Conservation (phyloP, 2,329 filamentous ascomycete species). For the Sclerotinia borealis region DNA sequence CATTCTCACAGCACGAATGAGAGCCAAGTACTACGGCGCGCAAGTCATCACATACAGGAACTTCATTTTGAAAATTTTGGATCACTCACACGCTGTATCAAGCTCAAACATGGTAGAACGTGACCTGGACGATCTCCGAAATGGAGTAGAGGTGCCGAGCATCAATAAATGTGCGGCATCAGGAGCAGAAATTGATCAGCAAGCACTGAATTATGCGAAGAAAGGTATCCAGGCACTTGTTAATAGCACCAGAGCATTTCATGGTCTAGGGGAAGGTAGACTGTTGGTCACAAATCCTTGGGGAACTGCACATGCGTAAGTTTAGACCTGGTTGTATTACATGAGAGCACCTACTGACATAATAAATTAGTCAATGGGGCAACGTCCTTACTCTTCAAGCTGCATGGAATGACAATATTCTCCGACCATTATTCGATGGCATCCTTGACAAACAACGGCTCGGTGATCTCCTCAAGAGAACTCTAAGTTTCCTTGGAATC, state of each 20-base stretch:
- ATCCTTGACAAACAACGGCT: constrained; percentile 54
- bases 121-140: constrained; percentile 21
- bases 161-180: constrained; percentile 36
- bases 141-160: constrained; percentile 30
- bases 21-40: constrained; percentile 92
- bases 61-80: constrained; percentile 54
- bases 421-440: constrained; percentile 50
- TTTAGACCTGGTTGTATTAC: constrained; percentile 24
- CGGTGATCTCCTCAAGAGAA: constrained; percentile 58
- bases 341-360: constrained; percentile 22
- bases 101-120: constrained; percentile 13
- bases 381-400: constrained; percentile 89
- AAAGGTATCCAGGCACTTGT: constrained; percentile 59
- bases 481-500: constrained; percentile 68
- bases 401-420: constrained; percentile 61
- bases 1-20: constrained; percentile 75
- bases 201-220: constrained; percentile 49
- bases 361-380: constrained; percentile 73
- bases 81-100: constrained; percentile 29
- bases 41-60: constrained; percentile 84
- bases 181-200: constrained; percentile 35
- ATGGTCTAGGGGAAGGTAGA: constrained; percentile 52
- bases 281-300: constrained; percentile 93
- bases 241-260: constrained; percentile 79
- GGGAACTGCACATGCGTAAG: constrained; percentile 93